Percentiles rank a stretch among this genome's conserved stretches.
Evolutionary conservation across 768 basidiomycete genomes (phyloP).

Genomic region (Fistulinella prunicolor): DNA sequence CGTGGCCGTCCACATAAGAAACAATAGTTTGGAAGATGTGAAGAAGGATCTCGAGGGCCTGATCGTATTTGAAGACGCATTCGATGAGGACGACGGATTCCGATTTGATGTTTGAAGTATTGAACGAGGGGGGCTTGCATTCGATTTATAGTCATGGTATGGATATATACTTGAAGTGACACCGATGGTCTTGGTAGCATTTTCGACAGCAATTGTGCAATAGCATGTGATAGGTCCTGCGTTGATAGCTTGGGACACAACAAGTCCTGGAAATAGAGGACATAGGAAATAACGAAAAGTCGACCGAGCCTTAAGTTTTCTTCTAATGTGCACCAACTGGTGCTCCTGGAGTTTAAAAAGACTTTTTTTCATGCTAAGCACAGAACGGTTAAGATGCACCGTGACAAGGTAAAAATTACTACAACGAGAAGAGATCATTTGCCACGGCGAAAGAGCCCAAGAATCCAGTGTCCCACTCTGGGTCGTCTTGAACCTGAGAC

Average conservation of each 20-base stretch:
- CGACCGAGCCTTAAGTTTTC: no score
- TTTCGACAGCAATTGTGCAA: constrained; percentile 13
- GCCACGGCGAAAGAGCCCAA: constrained; percentile 11
- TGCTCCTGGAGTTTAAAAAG: no score
- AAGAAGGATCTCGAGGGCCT: constrained; percentile 31
- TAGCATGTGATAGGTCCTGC: no score
- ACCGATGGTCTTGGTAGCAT: no score
- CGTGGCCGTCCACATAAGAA: constrained; percentile 14
- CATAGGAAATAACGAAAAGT: no score
- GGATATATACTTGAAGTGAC: no score
- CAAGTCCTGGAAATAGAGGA: no score
- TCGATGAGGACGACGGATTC: constrained; percentile 29
- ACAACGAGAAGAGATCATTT: constrained; percentile 15
- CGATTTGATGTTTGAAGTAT: constrained; percentile 25
- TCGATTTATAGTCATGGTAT: constrained; percentile 16
- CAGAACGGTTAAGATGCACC: no score
- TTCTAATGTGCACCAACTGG: no score
- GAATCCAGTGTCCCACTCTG: constrained; percentile 26
- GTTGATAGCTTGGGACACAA: no score
- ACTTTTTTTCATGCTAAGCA: no score
- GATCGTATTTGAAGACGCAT: constrained; percentile 29
- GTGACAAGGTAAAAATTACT: not conserved
- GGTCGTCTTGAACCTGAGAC: constrained; percentile 10
- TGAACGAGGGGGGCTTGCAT: not conserved
- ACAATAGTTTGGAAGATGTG: constrained; percentile 27